Conservation (phyloP, 192 early-diverging fungal species). For the Kickxella alabastrina region DNA sequence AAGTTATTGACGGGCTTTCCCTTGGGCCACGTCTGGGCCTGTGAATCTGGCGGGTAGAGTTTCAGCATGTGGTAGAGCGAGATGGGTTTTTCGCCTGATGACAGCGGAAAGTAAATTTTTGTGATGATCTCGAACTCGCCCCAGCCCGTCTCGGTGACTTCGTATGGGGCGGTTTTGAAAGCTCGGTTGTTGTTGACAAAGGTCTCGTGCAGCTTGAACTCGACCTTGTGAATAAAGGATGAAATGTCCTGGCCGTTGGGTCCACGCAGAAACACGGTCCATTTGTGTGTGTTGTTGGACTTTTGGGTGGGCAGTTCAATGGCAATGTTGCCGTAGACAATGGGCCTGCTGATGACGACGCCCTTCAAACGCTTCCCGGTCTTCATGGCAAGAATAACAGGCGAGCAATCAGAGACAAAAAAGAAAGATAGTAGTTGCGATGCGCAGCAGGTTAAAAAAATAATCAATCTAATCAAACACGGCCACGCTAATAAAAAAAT, state of each 20-base stretch:
- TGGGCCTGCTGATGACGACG: slow-evolving; percentile 65
- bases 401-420: not conserved
- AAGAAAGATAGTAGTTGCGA: no score
- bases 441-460: not conserved
- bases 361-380: slow-evolving; percentile 56
- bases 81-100: slow-evolving; percentile 74
- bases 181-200: slow-evolving; percentile 63
- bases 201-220: slow-evolving; percentile 94
- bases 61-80: slow-evolving; percentile 85
- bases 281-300: slow-evolving; percentile 90
- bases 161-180: slow-evolving; percentile 78
- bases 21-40: slow-evolving; percentile 44
- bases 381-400: slow-evolving; percentile 20
- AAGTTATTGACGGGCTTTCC: slow-evolving; percentile 51
- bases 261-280: slow-evolving; percentile 87
- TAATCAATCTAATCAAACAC: no score
- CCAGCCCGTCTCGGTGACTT: slow-evolving; percentile 96
- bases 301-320: slow-evolving; percentile 64
- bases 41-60: slow-evolving; percentile 68
- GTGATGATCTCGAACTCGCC: slow-evolving; percentile 98
- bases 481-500: no score
- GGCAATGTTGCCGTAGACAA: slow-evolving; percentile 86
- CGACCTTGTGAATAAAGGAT: slow-evolving; percentile 81
- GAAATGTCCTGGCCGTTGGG: slow-evolving; percentile 84
- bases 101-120: slow-evolving; percentile 79